Evolutionary conservation across 257 asterid species (phyloP), one percentile per base, ranked within the genome.

Genomic region (Forsythia suspensa): DNA sequence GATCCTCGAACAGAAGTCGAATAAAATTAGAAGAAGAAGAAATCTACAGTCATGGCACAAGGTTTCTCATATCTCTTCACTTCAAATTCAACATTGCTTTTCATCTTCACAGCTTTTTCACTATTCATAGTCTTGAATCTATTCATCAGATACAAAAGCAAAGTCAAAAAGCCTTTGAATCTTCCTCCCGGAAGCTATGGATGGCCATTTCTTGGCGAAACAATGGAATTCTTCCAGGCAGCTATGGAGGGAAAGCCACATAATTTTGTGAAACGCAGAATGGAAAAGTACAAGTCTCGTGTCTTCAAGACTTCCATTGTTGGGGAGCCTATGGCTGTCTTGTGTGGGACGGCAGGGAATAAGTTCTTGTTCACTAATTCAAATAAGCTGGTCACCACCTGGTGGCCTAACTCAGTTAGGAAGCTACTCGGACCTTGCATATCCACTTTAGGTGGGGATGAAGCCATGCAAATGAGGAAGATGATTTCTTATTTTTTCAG

Each of bases 381-480:
- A 36, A 91, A 90, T 79, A 93, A 91, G 82, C 79, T 84, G 63
- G 93, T 94, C 39, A 86, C 83, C 0, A 83, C 82, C 4, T 94
- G 97, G 96, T 90, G 97, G 94, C 97, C 97, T 0, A 67, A 84
- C 48, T 86, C 92, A 1, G 86, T 87, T 18, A 86, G 87, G 65
- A 76, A 73, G 76, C 75, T 91, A 80, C 86, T 93, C 0, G 92
- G 93, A 6, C 80, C 75, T 16, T 86, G 95, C 70, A 24, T 91
- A 41, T 75, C 89, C 2, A 90, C 91, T 0, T 80, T 81, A 37
- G 83, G 76, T 3, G 94, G 95, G 4, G 92, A 88, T 0, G 91
- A 92, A 75, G 97, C 94, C 4, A 87, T 81, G 79, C 85, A 40
- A 72, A 90, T 85, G 90, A 86, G 94, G 86, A 87, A 84, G 85